A percentile compares a stretch with the other conserved stretches of the same genome.
phyloP scores from a whole-genome alignment of 2,329 filamentous ascomycete species.

The Thelonectria blattea region DNA sequence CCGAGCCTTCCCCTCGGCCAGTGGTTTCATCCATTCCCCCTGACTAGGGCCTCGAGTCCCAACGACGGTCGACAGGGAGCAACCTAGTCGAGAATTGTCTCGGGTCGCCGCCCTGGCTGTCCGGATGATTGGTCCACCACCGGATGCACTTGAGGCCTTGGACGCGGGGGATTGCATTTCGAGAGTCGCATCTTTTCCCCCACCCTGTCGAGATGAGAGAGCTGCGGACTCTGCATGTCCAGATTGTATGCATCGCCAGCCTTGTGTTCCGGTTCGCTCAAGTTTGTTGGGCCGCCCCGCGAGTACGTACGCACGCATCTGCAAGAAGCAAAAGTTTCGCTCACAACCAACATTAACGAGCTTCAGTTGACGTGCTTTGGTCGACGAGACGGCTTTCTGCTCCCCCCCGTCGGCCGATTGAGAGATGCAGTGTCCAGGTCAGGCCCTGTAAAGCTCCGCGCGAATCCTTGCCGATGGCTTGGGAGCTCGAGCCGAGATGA shows the following conservation, averaged over 20 bases:
- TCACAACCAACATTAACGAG: constrained; percentile 8
- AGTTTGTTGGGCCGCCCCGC: neutral
- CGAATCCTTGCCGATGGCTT: constrained; percentile 4
- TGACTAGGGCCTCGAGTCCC: constrained; percentile 20
- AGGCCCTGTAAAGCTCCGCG: neutral
- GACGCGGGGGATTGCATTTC: constrained; percentile 31
- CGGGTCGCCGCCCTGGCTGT: constrained; percentile 8
- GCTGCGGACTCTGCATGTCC: constrained; percentile 19
- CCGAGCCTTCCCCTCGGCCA: constrained; percentile 9
- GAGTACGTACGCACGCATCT: constrained; percentile 6
- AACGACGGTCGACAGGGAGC: constrained; percentile 23
- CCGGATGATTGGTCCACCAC: constrained; percentile 27
- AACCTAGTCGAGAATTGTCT: constrained; percentile 25
- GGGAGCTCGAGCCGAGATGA: neutral
- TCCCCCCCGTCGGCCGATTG: constrained; percentile 1
- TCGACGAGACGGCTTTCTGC: constrained; percentile 12
- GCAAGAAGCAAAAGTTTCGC: neutral
- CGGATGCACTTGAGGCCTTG: constrained; percentile 14
- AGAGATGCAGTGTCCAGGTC: neutral
- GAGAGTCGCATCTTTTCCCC: constrained; percentile 17
- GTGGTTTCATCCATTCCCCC: constrained; percentile 34
- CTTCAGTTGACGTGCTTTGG: neutral
- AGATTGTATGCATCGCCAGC: constrained; percentile 10
- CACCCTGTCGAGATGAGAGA: constrained; percentile 17
- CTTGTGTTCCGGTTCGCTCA: constrained; percentile 18